phyloP scores from a whole-genome alignment of 257 asterid species.

The Thymus mandschuricus region DNA sequence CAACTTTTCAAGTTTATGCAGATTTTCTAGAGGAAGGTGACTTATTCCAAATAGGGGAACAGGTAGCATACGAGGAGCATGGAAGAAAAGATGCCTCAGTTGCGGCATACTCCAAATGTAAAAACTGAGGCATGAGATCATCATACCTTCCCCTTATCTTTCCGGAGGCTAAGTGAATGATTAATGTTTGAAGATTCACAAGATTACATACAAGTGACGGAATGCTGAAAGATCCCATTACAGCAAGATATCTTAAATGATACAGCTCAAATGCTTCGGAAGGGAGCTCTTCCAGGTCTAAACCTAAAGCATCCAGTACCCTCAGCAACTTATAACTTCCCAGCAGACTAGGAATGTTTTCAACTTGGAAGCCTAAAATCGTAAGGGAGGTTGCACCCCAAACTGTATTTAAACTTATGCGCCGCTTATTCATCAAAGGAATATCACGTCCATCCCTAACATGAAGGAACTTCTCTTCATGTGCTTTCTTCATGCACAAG shows the following conservation, averaged over 20 bases:
- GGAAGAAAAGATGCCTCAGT: neutral
- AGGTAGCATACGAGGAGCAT: neutral
- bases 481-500: constrained; percentile 24
- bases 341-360: neutral
- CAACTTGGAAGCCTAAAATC: neutral
- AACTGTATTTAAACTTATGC: too few relatives aligned
- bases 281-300: neutral
- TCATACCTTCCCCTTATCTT: neutral
- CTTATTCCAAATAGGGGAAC: too few relatives aligned
- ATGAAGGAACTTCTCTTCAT: constrained; percentile 15
- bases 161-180: neutral
- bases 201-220: neutral
- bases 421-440: too few relatives aligned
- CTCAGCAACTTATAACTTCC: neutral
- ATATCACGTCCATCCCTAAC: too few relatives aligned
- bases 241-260: neutral
- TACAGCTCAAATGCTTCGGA: too few relatives aligned
- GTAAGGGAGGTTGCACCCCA: too few relatives aligned
- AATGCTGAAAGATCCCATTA: neutral
- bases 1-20: neutral
- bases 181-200: too few relatives aligned
- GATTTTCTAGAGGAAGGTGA: neutral
- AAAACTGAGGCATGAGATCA: neutral
- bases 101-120: neutral
- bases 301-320: too few relatives aligned